phyloP scores from a whole-genome alignment of 306 rosid genomes.

The Gastrolobium bilobum region DNA sequence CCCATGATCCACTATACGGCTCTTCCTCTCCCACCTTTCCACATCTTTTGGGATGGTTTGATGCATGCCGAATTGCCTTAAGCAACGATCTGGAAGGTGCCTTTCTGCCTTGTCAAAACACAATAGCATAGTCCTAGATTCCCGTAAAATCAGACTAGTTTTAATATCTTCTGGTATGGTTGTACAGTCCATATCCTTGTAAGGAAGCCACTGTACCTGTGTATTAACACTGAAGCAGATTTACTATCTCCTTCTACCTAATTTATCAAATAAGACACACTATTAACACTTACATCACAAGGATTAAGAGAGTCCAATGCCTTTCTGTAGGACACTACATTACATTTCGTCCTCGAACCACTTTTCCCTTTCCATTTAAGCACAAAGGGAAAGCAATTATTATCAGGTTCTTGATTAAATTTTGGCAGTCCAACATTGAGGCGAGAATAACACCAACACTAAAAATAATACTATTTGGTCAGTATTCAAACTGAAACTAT shows the following conservation, averaged over 20 bases:
- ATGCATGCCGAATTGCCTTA: constrained; percentile 79
- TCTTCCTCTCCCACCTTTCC: constrained; percentile 78
- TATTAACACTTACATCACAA: constrained; percentile 66
- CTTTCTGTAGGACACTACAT: constrained; percentile 78
- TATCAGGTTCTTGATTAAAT: constrained; percentile 70
- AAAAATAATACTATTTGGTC: constrained; percentile 1
- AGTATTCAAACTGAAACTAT: constrained; percentile 35
- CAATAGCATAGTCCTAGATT: constrained; percentile 78
- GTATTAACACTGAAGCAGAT: constrained; percentile 43
- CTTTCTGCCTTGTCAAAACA: constrained; percentile 86
- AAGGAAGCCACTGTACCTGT: constrained; percentile 86
- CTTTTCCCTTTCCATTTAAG: constrained; percentile 89
- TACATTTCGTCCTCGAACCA: constrained; percentile 72
- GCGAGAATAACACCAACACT: constrained; percentile 93
- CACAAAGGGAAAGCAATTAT: constrained; percentile 69
- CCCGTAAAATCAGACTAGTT: constrained; percentile 55
- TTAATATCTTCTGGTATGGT: constrained; percentile 71
- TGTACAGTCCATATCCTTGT: constrained; percentile 68
- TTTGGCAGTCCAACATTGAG: constrained; percentile 83
- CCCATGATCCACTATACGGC: constrained; percentile 69
- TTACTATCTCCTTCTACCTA: constrained; percentile 25
- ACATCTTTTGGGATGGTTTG: constrained; percentile 79
- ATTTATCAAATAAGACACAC: constrained; percentile 20
- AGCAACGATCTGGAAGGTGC: constrained; percentile 82
- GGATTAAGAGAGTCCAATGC: constrained; percentile 82